phyloP scores from a whole-genome alignment of 352 stramenopile species.

The Phytophthora uliginosa region DNA sequence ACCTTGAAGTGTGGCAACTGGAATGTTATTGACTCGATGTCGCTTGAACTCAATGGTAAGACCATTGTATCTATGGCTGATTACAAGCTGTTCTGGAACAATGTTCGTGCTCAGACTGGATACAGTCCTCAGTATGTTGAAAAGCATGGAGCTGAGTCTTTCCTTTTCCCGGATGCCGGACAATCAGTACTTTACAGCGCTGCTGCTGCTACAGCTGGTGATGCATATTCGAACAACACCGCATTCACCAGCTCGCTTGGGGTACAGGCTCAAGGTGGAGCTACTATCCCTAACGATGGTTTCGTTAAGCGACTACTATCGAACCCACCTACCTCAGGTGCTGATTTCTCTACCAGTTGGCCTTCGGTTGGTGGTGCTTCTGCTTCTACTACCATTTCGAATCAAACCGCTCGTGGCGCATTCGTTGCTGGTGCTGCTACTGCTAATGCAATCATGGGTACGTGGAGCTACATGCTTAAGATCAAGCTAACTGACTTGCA shows the following conservation, averaged over 20 bases:
- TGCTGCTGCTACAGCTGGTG: not conserved
- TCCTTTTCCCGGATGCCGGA: not conserved
- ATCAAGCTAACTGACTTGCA: not conserved
- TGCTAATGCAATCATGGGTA: slow-evolving; percentile 2
- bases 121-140: not conserved
- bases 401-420: not conserved
- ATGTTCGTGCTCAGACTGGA: not conserved
- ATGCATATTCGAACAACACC: too few species aligned
- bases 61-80: not conserved
- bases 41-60: not conserved
- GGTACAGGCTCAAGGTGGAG: too few species aligned
- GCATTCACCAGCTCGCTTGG: too few species aligned
- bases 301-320: too few species aligned
- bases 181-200: not conserved
- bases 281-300: too few species aligned
- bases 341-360: too few species aligned
- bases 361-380: too few species aligned
- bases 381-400: too few species aligned
- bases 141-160: not conserved
- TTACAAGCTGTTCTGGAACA: slow-evolving; percentile 3
- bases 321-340: too few species aligned
- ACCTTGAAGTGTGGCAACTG: not conserved
- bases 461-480: slow-evolving; percentile 17
- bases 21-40: not conserved
- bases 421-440: slow-evolving; percentile 14